phyloP scores from a whole-genome alignment of 1,139 yeast genomes.

The Waltiozyma sp. region DNA sequence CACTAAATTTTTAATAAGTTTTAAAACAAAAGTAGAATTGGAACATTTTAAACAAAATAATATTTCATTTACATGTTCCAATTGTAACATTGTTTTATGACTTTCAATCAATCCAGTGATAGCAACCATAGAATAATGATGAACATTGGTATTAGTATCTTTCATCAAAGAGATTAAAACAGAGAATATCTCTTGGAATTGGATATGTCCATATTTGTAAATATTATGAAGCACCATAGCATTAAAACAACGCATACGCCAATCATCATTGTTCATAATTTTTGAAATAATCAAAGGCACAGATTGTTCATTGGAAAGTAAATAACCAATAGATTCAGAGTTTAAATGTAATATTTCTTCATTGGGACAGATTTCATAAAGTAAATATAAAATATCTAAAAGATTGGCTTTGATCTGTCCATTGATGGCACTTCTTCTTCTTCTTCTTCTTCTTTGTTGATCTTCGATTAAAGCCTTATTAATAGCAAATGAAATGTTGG shows the following conservation, averaged over 20 bases:
- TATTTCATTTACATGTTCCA: neutral
- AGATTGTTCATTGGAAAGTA: conserved; percentile 46
- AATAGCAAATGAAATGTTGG: conserved; percentile 57
- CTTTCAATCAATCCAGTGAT: conserved; percentile 18
- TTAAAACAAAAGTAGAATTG: neutral
- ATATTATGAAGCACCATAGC: neutral
- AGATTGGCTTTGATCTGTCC: conserved; percentile 36
- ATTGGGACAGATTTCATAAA: conserved; percentile 23
- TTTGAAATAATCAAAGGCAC: conserved; percentile 24
- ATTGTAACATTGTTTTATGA: neutral
- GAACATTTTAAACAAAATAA: neutral
- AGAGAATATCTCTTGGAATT: conserved; percentile 37
- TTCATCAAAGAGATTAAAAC: conserved; percentile 49
- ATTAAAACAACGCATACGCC: conserved; percentile 16
- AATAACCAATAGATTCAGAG: conserved; percentile 58
- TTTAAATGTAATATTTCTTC: conserved; percentile 36
- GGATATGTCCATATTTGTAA: conserved; percentile 4
- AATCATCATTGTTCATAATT: conserved; percentile 25
- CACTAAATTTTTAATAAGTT: neutral
- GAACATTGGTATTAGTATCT: conserved; percentile 83
- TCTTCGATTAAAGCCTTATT: conserved; percentile 22
- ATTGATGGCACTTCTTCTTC: conserved; percentile 6
- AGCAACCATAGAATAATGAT: conserved; percentile 59
- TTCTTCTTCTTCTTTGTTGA: too few relatives aligned
- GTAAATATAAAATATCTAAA: conserved; percentile 44